A percentile compares a stretch with the other conserved stretches of the same genome.
These are phyloP conservation scores for Beverwykella pulmonaria DNA, from an alignment of 495 filamentous ascomycete species.

Conservation along the genomic window DNA sequence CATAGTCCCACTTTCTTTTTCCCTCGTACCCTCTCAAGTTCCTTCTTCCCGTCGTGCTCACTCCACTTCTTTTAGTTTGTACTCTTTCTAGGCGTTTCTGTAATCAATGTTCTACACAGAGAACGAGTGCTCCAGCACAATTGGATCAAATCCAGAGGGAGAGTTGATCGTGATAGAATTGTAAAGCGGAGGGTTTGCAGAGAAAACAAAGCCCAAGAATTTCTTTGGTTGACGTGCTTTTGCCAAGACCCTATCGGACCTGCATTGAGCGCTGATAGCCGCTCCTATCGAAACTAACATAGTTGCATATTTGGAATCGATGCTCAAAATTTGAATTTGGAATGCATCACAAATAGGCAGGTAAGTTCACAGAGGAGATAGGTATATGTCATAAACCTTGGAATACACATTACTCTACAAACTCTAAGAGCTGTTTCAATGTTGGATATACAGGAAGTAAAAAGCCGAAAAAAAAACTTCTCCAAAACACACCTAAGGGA, in stretches of 20 bases:
- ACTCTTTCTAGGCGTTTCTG: neutral
- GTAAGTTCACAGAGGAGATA: too few relatives aligned
- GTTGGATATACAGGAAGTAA: conserved; percentile 7
- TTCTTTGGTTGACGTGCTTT: conserved; percentile 16
- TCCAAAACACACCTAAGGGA: neutral
- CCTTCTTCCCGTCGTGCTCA: neutral
- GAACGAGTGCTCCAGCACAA: neutral
- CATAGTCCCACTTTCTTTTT: neutral
- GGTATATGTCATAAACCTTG: neutral
- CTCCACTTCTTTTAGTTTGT: neutral
- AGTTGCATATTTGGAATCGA: too few relatives aligned
- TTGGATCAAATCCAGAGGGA: neutral
- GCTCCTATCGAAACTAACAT: too few relatives aligned
- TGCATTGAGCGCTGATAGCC: neutral
- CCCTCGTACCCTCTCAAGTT: conserved; percentile 3
- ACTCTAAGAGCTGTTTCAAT: neutral
- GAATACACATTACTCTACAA: neutral
- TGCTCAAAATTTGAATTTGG: too few relatives aligned
- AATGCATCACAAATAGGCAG: too few relatives aligned
- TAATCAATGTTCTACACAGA: neutral
- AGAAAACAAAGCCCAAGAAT: neutral
- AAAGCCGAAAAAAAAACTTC: neutral
- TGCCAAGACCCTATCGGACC: conserved; percentile 5
- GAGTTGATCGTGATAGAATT: neutral
- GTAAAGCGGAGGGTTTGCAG: neutral